phyloP scores from a whole-genome alignment of 306 rosid species.

The Ammopiptanthus mongolicus region DNA sequence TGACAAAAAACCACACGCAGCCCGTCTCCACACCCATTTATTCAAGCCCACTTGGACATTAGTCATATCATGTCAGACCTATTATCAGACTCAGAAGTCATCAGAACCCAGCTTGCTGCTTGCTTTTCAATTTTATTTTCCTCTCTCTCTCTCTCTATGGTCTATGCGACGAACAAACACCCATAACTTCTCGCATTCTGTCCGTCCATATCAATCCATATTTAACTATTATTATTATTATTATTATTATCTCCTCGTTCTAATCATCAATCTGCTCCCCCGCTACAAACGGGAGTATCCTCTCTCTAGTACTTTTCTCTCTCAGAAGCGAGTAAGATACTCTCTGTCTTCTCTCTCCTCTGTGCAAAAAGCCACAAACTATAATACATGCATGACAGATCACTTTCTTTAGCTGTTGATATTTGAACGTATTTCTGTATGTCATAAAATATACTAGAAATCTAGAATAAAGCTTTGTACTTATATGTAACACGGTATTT shows the following conservation, averaged over 20 bases:
- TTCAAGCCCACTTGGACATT: slow-evolving; percentile 63
- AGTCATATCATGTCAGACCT: slow-evolving; percentile 65
- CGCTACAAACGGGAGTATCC: slow-evolving; percentile 48
- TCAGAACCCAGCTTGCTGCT: neutral
- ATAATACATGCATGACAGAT: slow-evolving; percentile 57
- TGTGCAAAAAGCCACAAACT: slow-evolving; percentile 28
- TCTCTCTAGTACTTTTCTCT: slow-evolving; percentile 1
- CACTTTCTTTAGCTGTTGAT: too few species aligned
- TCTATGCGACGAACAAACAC: slow-evolving; percentile 27
- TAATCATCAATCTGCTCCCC: slow-evolving; percentile 75
- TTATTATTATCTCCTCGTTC: too few species aligned
- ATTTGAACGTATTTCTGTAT: too few species aligned
- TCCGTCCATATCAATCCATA: too few species aligned
- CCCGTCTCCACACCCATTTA: slow-evolving; percentile 73
- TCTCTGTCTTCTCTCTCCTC: slow-evolving; percentile 15
- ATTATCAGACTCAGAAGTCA: slow-evolving; percentile 28
- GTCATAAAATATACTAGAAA: too few species aligned
- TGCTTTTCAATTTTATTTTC: neutral
- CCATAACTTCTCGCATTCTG: too few species aligned
- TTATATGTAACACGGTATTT: too few species aligned
- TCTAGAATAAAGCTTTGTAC: too few species aligned
- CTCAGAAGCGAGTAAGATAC: slow-evolving; percentile 16
- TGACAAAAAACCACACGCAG: slow-evolving; percentile 52
- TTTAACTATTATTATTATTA: too few species aligned
- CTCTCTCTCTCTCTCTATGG: neutral